Base-by-base conservation (phyloP, 2,329 filamentous ascomycete species). In the Fusarium abutilonis region DNA sequence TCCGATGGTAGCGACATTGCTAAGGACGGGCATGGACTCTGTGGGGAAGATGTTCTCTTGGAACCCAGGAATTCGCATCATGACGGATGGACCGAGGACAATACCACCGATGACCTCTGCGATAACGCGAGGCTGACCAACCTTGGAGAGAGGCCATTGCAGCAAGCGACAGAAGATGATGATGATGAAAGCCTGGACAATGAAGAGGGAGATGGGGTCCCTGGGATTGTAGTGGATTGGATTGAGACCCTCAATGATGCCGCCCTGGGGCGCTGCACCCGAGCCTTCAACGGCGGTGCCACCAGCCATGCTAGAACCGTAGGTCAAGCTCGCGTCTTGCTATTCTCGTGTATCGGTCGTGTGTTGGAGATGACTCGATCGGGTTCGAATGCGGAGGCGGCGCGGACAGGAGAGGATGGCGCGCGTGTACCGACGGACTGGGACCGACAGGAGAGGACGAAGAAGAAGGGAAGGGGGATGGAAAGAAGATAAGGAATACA, bases 21-120 rank as follows among this genome's bases (percentile, higher is more conserved):
- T 88, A 45, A 97, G 80, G 48, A 89, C 87, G 3, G 91, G 88
- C 75, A 96, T 90, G 3, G 91, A 93, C 1, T 79, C 84, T 0
- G 79, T 72, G 0, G 93, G 92, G 71, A 97, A 97, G 64, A 97
- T 94, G 63, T 89, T 81, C 3, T 80, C 76, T 46, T 86, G 82
- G 78, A 96, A 97, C 35, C 88, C 87, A 1, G 92, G 92, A 19
- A 96, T 92, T 48, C 89, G 87, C 71, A 92, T 92, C 86, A 96
- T 89, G 19, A 96, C 90, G 0, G 93, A 95, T 2, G 93, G 93
- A 4, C 93, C 93, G 1, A 97, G 83, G 34, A 97, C 76, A 70
- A 95, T 91, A 49, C 91, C 91, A n/a, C 89, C 90, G 52, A 94
- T 86, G 56, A 95, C 91, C 77, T 95, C 91, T 45, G 91, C 89